Base-by-base conservation (phyloP, 1,139 yeast species). In the Ogataea hybrid region DNA sequence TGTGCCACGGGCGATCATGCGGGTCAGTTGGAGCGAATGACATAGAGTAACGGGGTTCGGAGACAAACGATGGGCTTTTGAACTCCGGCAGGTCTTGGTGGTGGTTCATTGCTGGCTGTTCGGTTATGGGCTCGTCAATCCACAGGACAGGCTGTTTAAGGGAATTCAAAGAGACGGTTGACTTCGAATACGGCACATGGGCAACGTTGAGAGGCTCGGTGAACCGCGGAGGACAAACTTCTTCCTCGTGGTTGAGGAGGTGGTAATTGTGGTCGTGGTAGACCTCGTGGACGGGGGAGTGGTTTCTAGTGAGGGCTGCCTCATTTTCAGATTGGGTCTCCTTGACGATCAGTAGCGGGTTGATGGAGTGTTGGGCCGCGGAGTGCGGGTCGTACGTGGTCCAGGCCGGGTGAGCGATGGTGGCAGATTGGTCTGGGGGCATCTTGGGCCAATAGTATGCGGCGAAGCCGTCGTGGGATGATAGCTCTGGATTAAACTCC, bases 401-500 rank as follows among this genome's bases (percentile, higher is more conserved):
- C 41, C 41, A 37, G 15, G 16, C 18, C 6, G 32, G 23, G 20
- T 34, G 16, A 16, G 21, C 10, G 7, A 37, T 8, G 15, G 28
- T 14, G 4, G 28, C 16, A 17, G 21, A 22, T 5, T 37, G 35
- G 10, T 33, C 14, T n/a, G 31, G 37, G 25, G 28, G 14, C 5
- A 27, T 25, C 29, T 28, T 28, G 25, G 35, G 18, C 29, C 35
- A 29, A 15, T 32, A 28, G 28, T 37, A 39, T 6, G 40, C 32
- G 15, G 37, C 28, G 22, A 35, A 25, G n/a, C 35, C 25, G 16
- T 42, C 46, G 25, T 32, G 15, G 17, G 36, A 32, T 8, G 34
- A 25, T 16, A 23, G 15, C 32, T 39, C 46, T 11, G 42, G 32
- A 15, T 34, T 23, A 25, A 35, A 42, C 35, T 38, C 42, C 46